Evolutionary conservation across 352 stramenopile genomes (phyloP).

Genomic region (Globisporangium ultimum): DNA sequence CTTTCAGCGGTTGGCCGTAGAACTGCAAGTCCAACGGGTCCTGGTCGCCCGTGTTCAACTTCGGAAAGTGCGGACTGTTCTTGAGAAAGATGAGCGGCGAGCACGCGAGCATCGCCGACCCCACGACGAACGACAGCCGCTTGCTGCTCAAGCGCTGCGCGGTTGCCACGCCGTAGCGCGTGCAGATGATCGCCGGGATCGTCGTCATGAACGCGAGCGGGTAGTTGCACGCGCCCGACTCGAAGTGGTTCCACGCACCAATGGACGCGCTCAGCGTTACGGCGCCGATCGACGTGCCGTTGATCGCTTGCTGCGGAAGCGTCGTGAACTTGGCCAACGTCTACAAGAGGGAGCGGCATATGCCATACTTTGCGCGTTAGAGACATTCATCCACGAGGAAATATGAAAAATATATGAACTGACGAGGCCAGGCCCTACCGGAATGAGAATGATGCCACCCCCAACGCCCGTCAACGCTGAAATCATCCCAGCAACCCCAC

Average conservation of each 20-base stretch:
- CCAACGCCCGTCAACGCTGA: constrained; percentile 81
- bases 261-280: constrained; percentile 67
- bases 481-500: constrained; percentile 61
- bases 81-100: constrained; percentile 84
- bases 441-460: constrained; percentile 81
- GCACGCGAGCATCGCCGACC: constrained; percentile 71
- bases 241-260: constrained; percentile 69
- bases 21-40: constrained; percentile 77
- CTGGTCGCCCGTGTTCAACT: constrained; percentile 44
- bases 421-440: constrained; percentile 28
- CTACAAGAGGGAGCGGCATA: constrained; percentile 19
- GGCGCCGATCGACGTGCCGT: constrained; percentile 80
- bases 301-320: constrained; percentile 76
- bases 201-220: constrained; percentile 72
- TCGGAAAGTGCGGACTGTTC: constrained; percentile 72
- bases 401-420: neutral
- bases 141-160: constrained; percentile 77
- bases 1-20: constrained; percentile 32
- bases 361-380: constrained; percentile 2
- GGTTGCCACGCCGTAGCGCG: constrained; percentile 74
- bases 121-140: constrained; percentile 69
- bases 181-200: constrained; percentile 68
- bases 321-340: constrained; percentile 78
- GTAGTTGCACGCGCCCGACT: constrained; percentile 69
- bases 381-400: neutral